These are phyloP conservation scores for Globisporangium camurandrum DNA, from an alignment of 352 stramenopile genomes.

Conservation along the genomic window DNA sequence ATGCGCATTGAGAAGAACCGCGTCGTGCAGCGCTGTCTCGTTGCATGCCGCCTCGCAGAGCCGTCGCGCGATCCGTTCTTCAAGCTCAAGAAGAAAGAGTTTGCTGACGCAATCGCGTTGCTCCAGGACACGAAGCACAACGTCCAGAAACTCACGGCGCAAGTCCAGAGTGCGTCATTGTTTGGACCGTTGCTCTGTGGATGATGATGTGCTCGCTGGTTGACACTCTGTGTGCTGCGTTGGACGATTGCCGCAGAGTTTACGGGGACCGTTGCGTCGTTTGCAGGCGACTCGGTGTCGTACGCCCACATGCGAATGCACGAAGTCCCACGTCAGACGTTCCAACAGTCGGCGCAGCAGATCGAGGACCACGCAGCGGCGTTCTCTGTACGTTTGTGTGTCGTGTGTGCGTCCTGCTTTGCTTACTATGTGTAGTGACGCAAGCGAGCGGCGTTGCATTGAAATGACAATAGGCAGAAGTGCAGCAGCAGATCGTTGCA, in stretches of 20 bases:
- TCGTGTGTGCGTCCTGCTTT: no score
- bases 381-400: constrained; percentile 6
- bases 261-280: constrained; percentile 3
- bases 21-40: constrained; percentile 49
- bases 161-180: constrained; percentile 24
- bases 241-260: constrained; percentile 1
- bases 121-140: constrained; percentile 28
- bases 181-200: neutral
- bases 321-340: constrained; percentile 3
- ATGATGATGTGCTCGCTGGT: neutral
- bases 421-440: no score
- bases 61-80: constrained; percentile 48
- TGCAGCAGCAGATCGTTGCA: constrained; percentile 24
- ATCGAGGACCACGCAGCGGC: constrained; percentile 9
- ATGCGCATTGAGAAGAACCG: constrained; percentile 52
- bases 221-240: neutral
- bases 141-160: constrained; percentile 36
- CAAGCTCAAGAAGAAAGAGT: constrained; percentile 33
- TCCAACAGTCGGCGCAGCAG: constrained; percentile 6
- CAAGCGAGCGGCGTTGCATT: no score
- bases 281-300: constrained; percentile 8
- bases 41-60: constrained; percentile 37
- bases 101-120: constrained; percentile 28
- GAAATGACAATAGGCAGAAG: constrained; percentile 25
- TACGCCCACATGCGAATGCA: constrained; percentile 6